Evolutionary conservation across 345 rosid genomes (phyloP).

Genomic region (Brassica juncea): DNA sequence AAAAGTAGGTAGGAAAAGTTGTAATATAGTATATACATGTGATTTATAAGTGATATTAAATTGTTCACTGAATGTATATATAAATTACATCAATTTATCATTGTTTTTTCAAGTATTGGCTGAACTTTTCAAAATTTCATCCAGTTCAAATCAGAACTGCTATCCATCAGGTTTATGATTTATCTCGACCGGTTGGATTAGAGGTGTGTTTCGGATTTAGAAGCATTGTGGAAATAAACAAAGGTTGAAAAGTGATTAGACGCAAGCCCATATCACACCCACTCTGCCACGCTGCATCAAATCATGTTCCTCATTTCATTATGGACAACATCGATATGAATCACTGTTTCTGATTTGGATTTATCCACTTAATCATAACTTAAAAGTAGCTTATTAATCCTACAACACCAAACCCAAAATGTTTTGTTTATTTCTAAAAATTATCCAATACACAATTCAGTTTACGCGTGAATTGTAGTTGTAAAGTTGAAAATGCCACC

Average conservation of each 20-base stretch:
- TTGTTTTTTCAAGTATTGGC: neutral
- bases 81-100: neutral
- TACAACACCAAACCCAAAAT: neutral
- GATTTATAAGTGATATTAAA: too few species aligned
- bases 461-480: constrained; percentile 38
- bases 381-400: neutral
- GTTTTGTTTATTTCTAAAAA: constrained; percentile 17
- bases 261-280: constrained; percentile 31
- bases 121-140: neutral
- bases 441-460: constrained; percentile 16
- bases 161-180: neutral
- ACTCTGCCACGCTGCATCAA: constrained; percentile 39
- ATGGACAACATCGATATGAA: constrained; percentile 17
- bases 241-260: constrained; percentile 31
- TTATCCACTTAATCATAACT: constrained; percentile 20
- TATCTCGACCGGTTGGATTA: neutral
- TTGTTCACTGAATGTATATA: too few species aligned
- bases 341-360: constrained; percentile 21
- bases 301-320: constrained; percentile 38
- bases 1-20: too few species aligned
- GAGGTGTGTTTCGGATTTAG: constrained; percentile 17
- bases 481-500: constrained; percentile 32
- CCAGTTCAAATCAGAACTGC: neutral
- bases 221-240: constrained; percentile 17
- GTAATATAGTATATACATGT: too few species aligned